These are phyloP conservation scores for Macrolepiota albuminosa DNA, from an alignment of 768 basidiomycete genomes.

Conservation along the genomic window DNA sequence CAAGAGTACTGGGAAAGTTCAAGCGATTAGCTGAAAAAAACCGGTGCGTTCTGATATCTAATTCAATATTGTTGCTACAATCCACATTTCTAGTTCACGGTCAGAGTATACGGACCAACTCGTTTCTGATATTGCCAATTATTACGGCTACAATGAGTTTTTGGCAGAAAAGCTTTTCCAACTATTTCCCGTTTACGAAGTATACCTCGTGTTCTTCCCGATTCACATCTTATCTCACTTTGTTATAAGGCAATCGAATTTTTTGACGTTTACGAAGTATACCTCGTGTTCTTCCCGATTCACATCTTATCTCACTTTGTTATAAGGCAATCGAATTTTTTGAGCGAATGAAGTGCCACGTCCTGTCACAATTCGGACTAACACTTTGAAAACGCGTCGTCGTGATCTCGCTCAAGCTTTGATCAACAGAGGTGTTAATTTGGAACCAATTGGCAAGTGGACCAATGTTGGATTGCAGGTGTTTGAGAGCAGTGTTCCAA, in stretches of 20 bases:
- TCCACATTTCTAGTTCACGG: constrained; percentile 53
- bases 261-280: constrained; percentile 84
- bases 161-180: constrained; percentile 92
- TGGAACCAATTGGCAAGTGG: constrained; percentile 99
- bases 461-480: constrained; percentile 98
- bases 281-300: constrained; percentile 14
- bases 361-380: constrained; percentile 97
- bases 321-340: constrained; percentile 95
- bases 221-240: constrained; percentile 9
- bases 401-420: constrained; percentile 92
- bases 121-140: constrained; percentile 83
- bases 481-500: constrained; percentile 93
- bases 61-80: not conserved
- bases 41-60: constrained; percentile 43
- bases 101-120: constrained; percentile 90
- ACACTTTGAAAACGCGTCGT: constrained; percentile 89
- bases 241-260: constrained; percentile 88
- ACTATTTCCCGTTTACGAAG: constrained; percentile 90
- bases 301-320: constrained; percentile 8
- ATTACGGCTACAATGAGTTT: constrained; percentile 98
- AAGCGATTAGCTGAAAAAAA: constrained; percentile 60
- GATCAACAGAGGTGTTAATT: constrained; percentile 93
- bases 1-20: constrained; percentile 69
- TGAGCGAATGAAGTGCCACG: constrained; percentile 95
- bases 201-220: constrained; percentile 25